Evolutionary conservation across 441 rosid genomes (phyloP).

Genomic region (Erysimum cheiri): DNA sequence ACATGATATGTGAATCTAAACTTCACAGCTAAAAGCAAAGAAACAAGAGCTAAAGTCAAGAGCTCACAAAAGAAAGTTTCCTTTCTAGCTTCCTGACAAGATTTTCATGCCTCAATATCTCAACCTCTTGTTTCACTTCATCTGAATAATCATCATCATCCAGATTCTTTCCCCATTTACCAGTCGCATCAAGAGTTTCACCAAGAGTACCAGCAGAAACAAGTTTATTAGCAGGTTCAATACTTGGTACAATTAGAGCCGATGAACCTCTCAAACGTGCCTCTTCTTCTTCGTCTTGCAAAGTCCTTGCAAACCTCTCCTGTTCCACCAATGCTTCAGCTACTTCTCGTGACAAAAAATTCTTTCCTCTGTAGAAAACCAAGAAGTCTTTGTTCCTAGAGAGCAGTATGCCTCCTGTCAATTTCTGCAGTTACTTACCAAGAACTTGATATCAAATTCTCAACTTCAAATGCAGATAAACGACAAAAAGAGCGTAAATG

Average conservation of each 20-base stretch:
- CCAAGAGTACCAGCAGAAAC: constrained; percentile 83
- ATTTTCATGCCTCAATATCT: constrained; percentile 66
- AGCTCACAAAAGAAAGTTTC: constrained; percentile 79
- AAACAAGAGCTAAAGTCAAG: constrained; percentile 30
- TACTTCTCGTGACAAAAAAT: constrained; percentile 82
- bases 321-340: constrained; percentile 76
- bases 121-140: constrained; percentile 73
- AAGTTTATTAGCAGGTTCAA: constrained; percentile 46
- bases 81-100: constrained; percentile 79
- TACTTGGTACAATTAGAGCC: constrained; percentile 57
- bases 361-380: constrained; percentile 94
- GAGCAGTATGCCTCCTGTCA: constrained; percentile 88
- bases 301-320: constrained; percentile 69
- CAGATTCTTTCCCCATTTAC: constrained; percentile 82
- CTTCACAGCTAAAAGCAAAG: constrained; percentile 4
- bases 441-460: constrained; percentile 33
- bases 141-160: constrained; percentile 59
- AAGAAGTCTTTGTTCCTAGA: constrained; percentile 91
- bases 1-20: constrained; percentile 1
- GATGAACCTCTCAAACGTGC: constrained; percentile 83
- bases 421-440: constrained; percentile 61
- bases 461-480: constrained; percentile 7
- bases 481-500: constrained; percentile 65
- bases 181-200: constrained; percentile 85
- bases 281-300: constrained; percentile 92